Evolutionary conservation across 1,284 basidiomycete species (phyloP), one percentile per base, ranked within the genome.

Genomic region (Pseudozyma flocculosa): DNA sequence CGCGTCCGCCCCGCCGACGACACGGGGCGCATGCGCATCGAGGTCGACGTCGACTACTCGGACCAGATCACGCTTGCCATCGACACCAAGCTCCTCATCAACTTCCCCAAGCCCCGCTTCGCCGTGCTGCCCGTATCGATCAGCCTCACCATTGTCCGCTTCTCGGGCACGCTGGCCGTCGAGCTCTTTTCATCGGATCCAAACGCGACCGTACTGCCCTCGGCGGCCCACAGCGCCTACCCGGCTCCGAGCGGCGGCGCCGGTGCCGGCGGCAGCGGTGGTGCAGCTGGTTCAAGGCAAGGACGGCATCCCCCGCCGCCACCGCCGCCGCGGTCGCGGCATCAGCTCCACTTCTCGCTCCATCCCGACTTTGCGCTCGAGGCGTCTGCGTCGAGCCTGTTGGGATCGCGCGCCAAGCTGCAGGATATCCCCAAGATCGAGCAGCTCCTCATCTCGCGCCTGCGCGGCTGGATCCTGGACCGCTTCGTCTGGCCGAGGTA

Each of bases 391-490:
- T 80, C 81, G 3, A 82, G 81, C 43, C 73, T 84, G 17, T 76
- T 85, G 3, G 84, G 84, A 4, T 81, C 81, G 18, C 70, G 83
- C 45, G 83, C 83, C 5, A 84, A 84, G 71, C 75, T 85, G 18
- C 82, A 84, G 59, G 83, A 85, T 62, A 81, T 84, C 2, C 84
- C 84, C 11, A 85, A 85, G 68, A 80, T 85, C 38, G 83, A 85
- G 59, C 83, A 85, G 66, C 78, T 85, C 26, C 79, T 85, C 46
- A 66, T 82, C 2, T 80, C 80, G 4, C 78, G 83, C 3, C 65
- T 84, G 0, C 78, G 83, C 24, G 78, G 78, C 2, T 80, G 78
- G 44, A 80, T 85, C 17, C 79, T 81, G 54, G 81, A 83, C 50
- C 78, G 80, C 4, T 72, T 83, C 45, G 83, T 83, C 23, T 81